phyloP scores from a whole-genome alignment of 1,139 yeast genomes.

The Debaryomyces robertsiae region DNA sequence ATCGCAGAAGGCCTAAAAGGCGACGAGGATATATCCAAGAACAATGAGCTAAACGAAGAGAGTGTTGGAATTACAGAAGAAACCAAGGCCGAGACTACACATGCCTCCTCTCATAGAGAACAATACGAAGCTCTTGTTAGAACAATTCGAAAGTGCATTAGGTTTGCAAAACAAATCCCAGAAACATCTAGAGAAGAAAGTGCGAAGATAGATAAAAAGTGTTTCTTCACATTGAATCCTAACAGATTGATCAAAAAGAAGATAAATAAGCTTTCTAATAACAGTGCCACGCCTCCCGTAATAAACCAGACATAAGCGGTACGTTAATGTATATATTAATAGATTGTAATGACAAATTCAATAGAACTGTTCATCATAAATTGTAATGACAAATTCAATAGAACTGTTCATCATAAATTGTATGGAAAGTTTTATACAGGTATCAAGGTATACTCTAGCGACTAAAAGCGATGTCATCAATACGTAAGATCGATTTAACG shows the following conservation, averaged over 20 bases:
- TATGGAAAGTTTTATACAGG: slow-evolving; percentile 2
- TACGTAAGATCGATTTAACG: slow-evolving; percentile 91
- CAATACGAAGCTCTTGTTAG: slow-evolving; percentile 47
- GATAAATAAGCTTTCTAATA: slow-evolving; percentile 23
- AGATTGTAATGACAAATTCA: neutral
- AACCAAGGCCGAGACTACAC: slow-evolving; percentile 8
- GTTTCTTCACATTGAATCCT: slow-evolving; percentile 66
- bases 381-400: neutral
- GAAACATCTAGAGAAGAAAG: slow-evolving; percentile 63
- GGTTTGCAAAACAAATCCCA: slow-evolving; percentile 40
- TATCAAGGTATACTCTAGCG: slow-evolving; percentile 22
- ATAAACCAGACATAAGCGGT: neutral
- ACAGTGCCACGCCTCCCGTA: slow-evolving; percentile 4
- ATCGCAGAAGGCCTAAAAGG: slow-evolving; percentile 18
- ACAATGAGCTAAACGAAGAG: slow-evolving; percentile 13
- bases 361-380: neutral
- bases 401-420: neutral
- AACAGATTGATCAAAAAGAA: slow-evolving; percentile 48
- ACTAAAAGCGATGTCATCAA: slow-evolving; percentile 84
- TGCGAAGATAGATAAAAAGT: slow-evolving; percentile 60
- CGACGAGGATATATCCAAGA: slow-evolving; percentile 8
- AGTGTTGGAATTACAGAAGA: slow-evolving; percentile 11
- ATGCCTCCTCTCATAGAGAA: slow-evolving; percentile 17
- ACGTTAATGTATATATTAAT: slow-evolving; percentile 2
- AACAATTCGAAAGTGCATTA: slow-evolving; percentile 53